Percentiles rank a stretch among this genome's conserved stretches.
These are phyloP conservation scores for Ceratobasidium sp. DNA, from an alignment of 1,284 basidiomycete genomes.

Conservation along the genomic window DNA sequence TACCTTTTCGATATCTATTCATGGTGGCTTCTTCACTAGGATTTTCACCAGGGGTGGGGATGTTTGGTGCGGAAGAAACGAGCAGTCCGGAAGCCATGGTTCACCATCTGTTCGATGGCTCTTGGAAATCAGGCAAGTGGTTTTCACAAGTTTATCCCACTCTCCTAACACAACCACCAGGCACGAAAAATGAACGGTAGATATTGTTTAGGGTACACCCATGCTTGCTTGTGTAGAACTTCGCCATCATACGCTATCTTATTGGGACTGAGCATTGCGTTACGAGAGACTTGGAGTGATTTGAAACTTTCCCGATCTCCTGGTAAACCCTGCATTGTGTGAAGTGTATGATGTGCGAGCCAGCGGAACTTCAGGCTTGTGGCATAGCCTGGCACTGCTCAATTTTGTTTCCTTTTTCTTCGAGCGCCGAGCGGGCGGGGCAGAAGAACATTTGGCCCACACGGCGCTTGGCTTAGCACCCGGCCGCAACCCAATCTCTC, in stretches of 20 bases:
- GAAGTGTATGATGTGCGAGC: too few species aligned
- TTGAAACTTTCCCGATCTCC: background rate
- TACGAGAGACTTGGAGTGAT: background rate
- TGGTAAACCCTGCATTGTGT: too few species aligned
- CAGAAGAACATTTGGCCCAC: too few species aligned
- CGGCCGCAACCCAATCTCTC: too few species aligned
- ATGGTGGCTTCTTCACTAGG: slow-evolving; percentile 22
- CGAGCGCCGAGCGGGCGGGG: too few species aligned
- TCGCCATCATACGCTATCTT: background rate
- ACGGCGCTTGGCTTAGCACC: too few species aligned
- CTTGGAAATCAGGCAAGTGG: slow-evolving; percentile 39
- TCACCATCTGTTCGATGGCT: slow-evolving; percentile 43
- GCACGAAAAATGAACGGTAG: background rate
- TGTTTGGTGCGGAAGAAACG: slow-evolving; percentile 44
- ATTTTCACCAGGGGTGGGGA: slow-evolving; percentile 46
- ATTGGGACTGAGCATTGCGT: background rate
- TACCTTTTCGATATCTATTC: background rate
- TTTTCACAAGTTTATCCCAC: background rate
- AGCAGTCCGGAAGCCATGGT: slow-evolving; percentile 46
- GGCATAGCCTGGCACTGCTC: too few species aligned
- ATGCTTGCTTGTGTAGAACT: background rate
- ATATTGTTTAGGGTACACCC: background rate
- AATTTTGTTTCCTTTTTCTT: too few species aligned
- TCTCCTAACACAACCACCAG: background rate
- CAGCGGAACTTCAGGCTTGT: too few species aligned